These are phyloP conservation scores for Sporisorium iseilematis-ciliati DNA, from an alignment of 1,284 basidiomycete species.

Conservation along the genomic window DNA sequence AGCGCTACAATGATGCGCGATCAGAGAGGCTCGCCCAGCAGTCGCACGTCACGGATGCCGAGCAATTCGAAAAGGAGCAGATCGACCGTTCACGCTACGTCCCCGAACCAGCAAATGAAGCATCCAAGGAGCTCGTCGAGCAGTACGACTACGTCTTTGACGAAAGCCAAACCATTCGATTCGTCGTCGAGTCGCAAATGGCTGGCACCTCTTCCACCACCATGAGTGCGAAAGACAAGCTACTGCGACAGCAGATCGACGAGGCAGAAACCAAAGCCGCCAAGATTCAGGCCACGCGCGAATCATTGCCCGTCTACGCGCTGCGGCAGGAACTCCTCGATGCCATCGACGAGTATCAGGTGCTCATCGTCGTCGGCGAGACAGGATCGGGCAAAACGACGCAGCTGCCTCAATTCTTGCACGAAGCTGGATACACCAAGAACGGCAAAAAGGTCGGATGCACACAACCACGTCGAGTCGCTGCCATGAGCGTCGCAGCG, in stretches of 20 bases:
- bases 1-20: constrained; percentile 81
- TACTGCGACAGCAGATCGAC: constrained; percentile 87
- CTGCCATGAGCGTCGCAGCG: constrained; percentile 98
- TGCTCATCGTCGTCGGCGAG: constrained; percentile 72
- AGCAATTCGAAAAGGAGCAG: constrained; percentile 89
- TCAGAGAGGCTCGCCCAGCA: constrained; percentile 74
- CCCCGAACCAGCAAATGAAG: constrained; percentile 77
- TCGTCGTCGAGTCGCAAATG: constrained; percentile 81
- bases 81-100: constrained; percentile 78
- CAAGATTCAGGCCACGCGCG: constrained; percentile 64
- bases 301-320: constrained; percentile 66
- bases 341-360: constrained; percentile 88
- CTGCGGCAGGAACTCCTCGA: constrained; percentile 73
- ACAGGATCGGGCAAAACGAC: constrained; percentile 96
- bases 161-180: constrained; percentile 94
- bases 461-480: constrained; percentile 97
- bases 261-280: constrained; percentile 79
- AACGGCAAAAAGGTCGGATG: constrained; percentile 90
- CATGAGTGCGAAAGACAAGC: constrained; percentile 85
- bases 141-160: constrained; percentile 97
- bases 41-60: constrained; percentile 93
- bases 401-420: constrained; percentile 96
- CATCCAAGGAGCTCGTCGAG: constrained; percentile 40
- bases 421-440: constrained; percentile 94
- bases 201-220: constrained; percentile 41